Base-by-base conservation (phyloP, 345 rosid genomes). In the Citrus cavaleriei region DNA sequence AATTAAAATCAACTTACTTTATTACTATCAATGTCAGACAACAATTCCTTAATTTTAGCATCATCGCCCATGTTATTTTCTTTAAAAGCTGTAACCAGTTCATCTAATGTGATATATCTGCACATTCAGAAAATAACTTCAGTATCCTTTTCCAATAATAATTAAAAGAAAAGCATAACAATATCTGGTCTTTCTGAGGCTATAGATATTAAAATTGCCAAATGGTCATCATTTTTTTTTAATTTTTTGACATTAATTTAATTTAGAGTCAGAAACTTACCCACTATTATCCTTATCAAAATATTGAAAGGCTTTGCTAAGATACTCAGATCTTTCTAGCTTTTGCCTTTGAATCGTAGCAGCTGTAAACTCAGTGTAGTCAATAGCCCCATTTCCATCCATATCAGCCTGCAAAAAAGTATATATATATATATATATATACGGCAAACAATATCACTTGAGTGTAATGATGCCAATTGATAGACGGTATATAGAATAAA, bases 301-400 rank as follows among this genome's bases (percentile, higher is more conserved):
- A 85, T 93, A 86, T 82, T 88, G 92, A 66, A 95, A 95, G 74
- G 98, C 97, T 86, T 86, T 91, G 86, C 82, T 79, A 35, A 95
- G 90, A 75, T 88, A 87, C 40, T 91, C 98, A n/a, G 91, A 90
- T 75, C 87, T 85, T 84, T 92, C 97, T n/a, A 92, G 86, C 85
- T 87, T 89, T 80, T 93, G 89, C 81, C 89, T 92, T 78, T 93
- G 97, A 98, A 95, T 92, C 42, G 98, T 92, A 2, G 95, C 95
- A 19, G 98, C 84, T 51, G 92, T 88, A 63, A 95, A 95, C 82
- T 93, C 98, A 9, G 89, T 90, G 86, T 93, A 91, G 78, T 95
- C 97, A 5, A 95, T 95, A 3, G 87, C 79, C 27, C 95, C 98
- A 78, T 95, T 91, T 72, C 95, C 97, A 85, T 95, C 98, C 65